Percentiles rank a stretch among this genome's conserved stretches.
These are phyloP conservation scores for Xylaria sp. DNA, from an alignment of 2,329 filamentous ascomycete genomes.

Conservation along the genomic window DNA sequence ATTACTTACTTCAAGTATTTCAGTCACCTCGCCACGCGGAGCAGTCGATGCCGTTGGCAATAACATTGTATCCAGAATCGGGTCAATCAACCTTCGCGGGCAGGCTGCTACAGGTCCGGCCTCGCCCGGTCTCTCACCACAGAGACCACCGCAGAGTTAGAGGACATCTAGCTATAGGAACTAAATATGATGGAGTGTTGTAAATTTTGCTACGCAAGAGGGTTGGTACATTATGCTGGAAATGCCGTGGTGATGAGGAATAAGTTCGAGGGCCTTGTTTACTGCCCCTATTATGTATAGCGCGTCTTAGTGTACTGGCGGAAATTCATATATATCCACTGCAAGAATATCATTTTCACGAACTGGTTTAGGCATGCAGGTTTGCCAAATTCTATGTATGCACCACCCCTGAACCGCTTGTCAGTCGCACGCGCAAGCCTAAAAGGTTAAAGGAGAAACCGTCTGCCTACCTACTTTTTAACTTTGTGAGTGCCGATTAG, in stretches of 20 bases:
- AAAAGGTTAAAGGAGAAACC: not conserved
- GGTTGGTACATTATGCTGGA: not conserved
- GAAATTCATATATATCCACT: not conserved
- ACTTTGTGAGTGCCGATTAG: not conserved
- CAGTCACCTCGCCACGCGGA: slow-evolving; percentile 81
- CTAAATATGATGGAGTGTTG: not conserved
- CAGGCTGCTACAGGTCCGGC: slow-evolving; percentile 33
- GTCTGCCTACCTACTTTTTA: no score
- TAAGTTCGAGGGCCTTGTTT: slow-evolving; percentile 2
- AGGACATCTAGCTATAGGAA: not conserved
- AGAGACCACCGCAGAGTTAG: slow-evolving; percentile 27
- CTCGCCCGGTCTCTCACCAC: slow-evolving; percentile 33
- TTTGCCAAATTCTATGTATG: not conserved
- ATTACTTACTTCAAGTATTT: not conserved
- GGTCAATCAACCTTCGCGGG: slow-evolving; percentile 78
- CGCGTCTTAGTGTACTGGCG: slow-evolving; percentile 22
- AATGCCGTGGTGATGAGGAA: not conserved
- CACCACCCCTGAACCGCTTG: not conserved
- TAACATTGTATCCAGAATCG: slow-evolving; percentile 87
- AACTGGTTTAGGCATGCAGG: not conserved
- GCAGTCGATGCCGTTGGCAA: slow-evolving; percentile 94
- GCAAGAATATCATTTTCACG: not conserved
- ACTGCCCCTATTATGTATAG: slow-evolving; percentile 10
- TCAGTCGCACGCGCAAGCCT: not conserved
- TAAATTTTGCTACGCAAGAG: not conserved